These are phyloP conservation scores for Ganoderma lingzhi DNA, from an alignment of 1,284 basidiomycete species.

Conservation along the genomic window DNA sequence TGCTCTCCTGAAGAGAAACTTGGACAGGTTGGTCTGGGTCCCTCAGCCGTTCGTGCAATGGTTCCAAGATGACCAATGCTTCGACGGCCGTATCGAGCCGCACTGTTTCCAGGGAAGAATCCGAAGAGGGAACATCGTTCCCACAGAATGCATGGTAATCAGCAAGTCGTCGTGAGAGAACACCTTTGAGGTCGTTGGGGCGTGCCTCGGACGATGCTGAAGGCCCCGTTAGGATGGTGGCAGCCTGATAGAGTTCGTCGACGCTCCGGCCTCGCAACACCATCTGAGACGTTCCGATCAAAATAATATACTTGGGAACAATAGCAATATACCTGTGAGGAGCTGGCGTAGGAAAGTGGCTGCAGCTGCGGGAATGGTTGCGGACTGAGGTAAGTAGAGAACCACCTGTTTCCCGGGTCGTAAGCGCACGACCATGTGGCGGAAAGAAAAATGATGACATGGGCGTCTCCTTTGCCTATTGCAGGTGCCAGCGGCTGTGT, in stretches of 20 bases:
- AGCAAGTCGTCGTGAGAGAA: slow-evolving; percentile 19
- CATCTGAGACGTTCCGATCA: background rate
- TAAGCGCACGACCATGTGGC: background rate
- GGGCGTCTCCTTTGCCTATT: slow-evolving; percentile 4
- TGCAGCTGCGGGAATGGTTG: background rate
- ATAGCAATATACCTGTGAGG: background rate
- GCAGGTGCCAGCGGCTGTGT: background rate
- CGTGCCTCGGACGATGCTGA: slow-evolving; percentile 17
- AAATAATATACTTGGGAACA: background rate
- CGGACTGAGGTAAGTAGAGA: too few species aligned
- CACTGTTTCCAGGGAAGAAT: slow-evolving; percentile 48
- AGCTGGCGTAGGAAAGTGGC: background rate
- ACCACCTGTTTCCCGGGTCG: background rate
- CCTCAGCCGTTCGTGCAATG: slow-evolving; percentile 57
- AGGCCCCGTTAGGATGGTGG: slow-evolving; percentile 21
- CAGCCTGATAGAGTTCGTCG: slow-evolving; percentile 21
- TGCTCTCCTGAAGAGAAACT: background rate
- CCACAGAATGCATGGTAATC: slow-evolving; percentile 14
- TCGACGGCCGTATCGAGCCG: slow-evolving; percentile 64
- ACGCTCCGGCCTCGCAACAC: background rate
- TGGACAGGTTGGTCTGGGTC: slow-evolving; percentile 11
- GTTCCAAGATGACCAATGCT: slow-evolving; percentile 59
- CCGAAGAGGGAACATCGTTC: background rate
- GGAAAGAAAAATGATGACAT: background rate
- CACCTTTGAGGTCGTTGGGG: slow-evolving; percentile 21